Base-by-base conservation (phyloP, 768 basidiomycete genomes). In the Guyanaporus albipodus region DNA sequence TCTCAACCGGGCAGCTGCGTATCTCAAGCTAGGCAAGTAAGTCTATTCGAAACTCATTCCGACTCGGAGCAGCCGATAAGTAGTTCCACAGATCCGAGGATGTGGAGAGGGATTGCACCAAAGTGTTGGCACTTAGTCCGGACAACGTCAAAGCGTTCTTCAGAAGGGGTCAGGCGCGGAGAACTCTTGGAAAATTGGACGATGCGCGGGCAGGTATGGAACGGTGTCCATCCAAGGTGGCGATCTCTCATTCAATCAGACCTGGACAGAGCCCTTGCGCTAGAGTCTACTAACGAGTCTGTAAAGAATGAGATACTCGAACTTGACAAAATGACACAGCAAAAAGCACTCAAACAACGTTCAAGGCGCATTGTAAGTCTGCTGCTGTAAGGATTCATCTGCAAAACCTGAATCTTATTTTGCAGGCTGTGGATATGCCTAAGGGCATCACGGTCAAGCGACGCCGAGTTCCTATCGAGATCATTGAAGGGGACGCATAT, bases 21-120 rank as follows among this genome's bases (percentile, higher is more conserved):
- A 94, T 71, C 77, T 97, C 50, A 94, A 92, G 75, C 78, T 95
- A 71, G 84, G 82, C 79, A 96, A 95, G 92, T 92, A 74, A 72
- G 91, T 84, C 67, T 40, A 6, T 24, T 9, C 1, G 26, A 21
- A 19, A 37, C 18, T 6, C 21, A 22, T 21, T 17, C 36, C 32
- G 38, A 24, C 36, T 34, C 28, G 46, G 35, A n/a, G 37, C 3
- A 9, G 7, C 46, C 52, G 36, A 49, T 46, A 34, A 38, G 38
- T 22, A 36, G 44, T 11, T 45, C 12, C 11, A 6, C 48, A 92
- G 91, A 60, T 73, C 79, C 54, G 77, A 83, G 60, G 91, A 94
- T 67, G 87, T 86, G 15, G 84, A 87, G 57, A 67, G 87, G 46
- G 91, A 95, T 61, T 92, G 91, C 58, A 76, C 78, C 1, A 77